Percentiles rank a stretch among this genome's conserved stretches.
These are phyloP conservation scores for Berberis vulgaris DNA, from an alignment of 164 flowering plant genomes.

Conservation along the genomic window DNA sequence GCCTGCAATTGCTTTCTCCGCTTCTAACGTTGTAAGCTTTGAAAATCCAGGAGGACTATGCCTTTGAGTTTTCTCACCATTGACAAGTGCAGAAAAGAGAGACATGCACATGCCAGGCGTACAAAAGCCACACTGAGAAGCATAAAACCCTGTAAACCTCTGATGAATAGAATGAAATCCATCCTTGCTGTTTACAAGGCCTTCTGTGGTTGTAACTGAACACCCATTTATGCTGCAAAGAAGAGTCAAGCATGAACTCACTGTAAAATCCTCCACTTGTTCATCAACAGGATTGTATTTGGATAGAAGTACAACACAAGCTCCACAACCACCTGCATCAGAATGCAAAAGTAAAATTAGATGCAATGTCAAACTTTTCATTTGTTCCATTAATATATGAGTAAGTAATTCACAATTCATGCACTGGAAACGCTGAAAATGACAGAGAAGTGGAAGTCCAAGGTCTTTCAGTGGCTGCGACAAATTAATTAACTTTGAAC, in stretches of 20 bases:
- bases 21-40: conserved; percentile 59
- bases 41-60: conserved; percentile 59
- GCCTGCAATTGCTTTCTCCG: conserved; percentile 68
- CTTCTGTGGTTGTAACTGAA: conserved; percentile 82
- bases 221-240: conserved; percentile 73
- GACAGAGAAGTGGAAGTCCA: too few relatives aligned
- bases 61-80: conserved; percentile 40
- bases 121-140: conserved; percentile 86
- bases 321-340: conserved; percentile 90
- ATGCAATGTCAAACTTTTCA: too few relatives aligned
- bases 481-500: too few relatives aligned
- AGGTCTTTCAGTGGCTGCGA: too few relatives aligned
- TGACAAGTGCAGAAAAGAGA: conserved; percentile 62
- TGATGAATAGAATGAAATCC: conserved; percentile 86
- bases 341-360: too few relatives aligned
- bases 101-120: conserved; percentile 97
- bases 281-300: conserved; percentile 53
- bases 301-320: conserved; percentile 81
- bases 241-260: conserved; percentile 85
- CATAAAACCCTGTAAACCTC: conserved; percentile 82
- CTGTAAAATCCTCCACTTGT: conserved; percentile 50
- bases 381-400: too few relatives aligned
- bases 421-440: too few relatives aligned
- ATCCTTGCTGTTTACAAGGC: conserved; percentile 68
- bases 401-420: too few relatives aligned